Evolutionary conservation across 148 eudicot genomes (phyloP).

Genomic region (Vaccinium myrtillus): DNA sequence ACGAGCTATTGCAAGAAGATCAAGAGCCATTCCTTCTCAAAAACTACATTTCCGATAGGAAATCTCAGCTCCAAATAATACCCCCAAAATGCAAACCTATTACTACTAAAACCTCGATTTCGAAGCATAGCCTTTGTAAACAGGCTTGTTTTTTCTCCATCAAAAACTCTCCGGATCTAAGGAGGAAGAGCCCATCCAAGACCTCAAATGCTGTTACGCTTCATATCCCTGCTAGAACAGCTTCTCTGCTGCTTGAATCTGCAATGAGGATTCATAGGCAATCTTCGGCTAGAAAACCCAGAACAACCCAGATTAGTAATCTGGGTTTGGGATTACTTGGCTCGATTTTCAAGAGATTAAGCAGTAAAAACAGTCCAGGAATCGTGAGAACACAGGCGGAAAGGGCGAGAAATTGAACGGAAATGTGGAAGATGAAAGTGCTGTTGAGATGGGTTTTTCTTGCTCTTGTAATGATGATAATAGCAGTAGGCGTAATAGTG

Average conservation of each 20-base stretch:
- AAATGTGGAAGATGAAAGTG: conserved; percentile 5
- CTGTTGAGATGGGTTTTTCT: conserved; percentile 9
- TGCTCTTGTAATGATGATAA: conserved; percentile 28
- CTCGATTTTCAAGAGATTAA: conserved; percentile 51
- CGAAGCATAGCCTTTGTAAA: conserved; percentile 39
- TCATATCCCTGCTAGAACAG: conserved; percentile 68
- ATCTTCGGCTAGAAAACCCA: conserved; percentile 30
- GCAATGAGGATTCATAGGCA: conserved; percentile 62
- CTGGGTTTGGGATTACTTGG: conserved; percentile 55
- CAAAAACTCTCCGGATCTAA: conserved; percentile 54
- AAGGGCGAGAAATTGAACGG: conserved; percentile 19
- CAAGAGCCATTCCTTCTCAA: conserved; percentile 82
- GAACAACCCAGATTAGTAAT: conserved; percentile 34
- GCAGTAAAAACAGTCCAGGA: conserved; percentile 33
- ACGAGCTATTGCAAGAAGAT: conserved; percentile 69
- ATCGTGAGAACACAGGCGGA: conserved; percentile 7
- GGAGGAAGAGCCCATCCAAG: conserved; percentile 38
- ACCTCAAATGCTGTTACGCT: conserved; percentile 49
- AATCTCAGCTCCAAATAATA: conserved; percentile 32
- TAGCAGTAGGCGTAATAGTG: conserved; percentile 41
- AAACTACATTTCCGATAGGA: conserved; percentile 49
- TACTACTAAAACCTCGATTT: conserved; percentile 23
- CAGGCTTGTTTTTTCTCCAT: conserved; percentile 66
- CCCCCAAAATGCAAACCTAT: conserved; percentile 38
- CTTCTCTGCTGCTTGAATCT: conserved; percentile 67